These are phyloP conservation scores for Pterocarpus macrocarpus DNA, from an alignment of 306 rosid species.

Conservation along the genomic window DNA sequence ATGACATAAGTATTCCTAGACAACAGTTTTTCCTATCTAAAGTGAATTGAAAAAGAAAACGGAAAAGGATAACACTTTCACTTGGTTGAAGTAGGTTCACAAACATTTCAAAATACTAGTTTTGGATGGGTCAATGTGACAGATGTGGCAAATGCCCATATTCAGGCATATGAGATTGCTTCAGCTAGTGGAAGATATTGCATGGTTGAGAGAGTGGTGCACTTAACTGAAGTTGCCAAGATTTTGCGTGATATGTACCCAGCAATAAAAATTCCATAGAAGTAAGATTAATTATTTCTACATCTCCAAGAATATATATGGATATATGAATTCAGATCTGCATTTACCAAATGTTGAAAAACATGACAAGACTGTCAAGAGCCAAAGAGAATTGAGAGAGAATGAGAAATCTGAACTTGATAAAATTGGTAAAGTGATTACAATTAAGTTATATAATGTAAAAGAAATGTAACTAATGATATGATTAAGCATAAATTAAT, in stretches of 20 bases:
- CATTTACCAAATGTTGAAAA: too few species aligned
- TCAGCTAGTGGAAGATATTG: slow-evolving; percentile 79
- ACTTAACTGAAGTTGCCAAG: slow-evolving; percentile 58
- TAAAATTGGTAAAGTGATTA: too few species aligned
- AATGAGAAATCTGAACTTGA: too few species aligned
- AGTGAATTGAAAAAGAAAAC: too few species aligned
- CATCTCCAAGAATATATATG: background rate
- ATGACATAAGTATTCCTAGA: background rate
- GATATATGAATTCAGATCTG: too few species aligned
- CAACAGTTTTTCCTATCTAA: too few species aligned
- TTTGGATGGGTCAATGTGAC: slow-evolving; percentile 76
- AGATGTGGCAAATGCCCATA: slow-evolving; percentile 79
- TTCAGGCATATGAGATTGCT: slow-evolving; percentile 73
- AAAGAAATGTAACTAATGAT: too few species aligned
- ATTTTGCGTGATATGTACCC: slow-evolving; percentile 64
- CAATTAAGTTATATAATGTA: too few species aligned
- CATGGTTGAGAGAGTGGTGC: slow-evolving; percentile 62
- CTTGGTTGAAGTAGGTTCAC: slow-evolving; percentile 58
- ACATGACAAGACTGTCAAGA: too few species aligned
- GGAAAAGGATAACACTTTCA: too few species aligned
- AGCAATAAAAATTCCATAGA: slow-evolving; percentile 59
- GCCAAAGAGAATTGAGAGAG: too few species aligned
- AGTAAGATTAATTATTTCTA: slow-evolving; percentile 52
- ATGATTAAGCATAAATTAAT: too few species aligned
- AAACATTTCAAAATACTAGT: slow-evolving; percentile 57